These are phyloP conservation scores for Eucalyptus grandis DNA, from an alignment of 345 rosid species.

Conservation along the genomic window DNA sequence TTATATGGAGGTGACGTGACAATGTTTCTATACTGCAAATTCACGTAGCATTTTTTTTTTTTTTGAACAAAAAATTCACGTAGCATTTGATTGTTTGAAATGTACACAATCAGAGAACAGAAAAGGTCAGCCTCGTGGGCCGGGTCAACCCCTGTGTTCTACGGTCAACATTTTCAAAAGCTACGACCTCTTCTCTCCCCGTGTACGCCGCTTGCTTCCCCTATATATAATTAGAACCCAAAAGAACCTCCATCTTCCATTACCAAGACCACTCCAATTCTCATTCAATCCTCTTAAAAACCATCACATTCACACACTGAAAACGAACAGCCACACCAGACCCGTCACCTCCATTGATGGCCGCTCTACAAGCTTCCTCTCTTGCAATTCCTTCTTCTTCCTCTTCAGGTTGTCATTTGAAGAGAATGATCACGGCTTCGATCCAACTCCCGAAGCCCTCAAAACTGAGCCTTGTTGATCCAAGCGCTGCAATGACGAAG, in stretches of 20 bases:
- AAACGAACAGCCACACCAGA: not conserved
- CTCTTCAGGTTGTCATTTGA: not conserved
- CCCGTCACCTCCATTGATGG: not conserved
- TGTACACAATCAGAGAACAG: not conserved
- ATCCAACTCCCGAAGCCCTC: not conserved
- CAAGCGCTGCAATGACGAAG: not conserved
- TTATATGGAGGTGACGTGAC: too few species aligned
- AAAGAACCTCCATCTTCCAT: not conserved
- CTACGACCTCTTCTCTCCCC: not conserved
- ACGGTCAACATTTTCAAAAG: not conserved
- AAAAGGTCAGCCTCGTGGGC: not conserved
- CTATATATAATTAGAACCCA: not conserved
- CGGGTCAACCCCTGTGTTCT: not conserved
- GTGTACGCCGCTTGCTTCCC: not conserved
- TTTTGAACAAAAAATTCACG: not conserved
- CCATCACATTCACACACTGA: not conserved
- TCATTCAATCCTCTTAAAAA: not conserved
- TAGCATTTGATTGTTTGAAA: not conserved
- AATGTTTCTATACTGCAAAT: too few species aligned
- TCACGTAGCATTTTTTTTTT: too few species aligned
- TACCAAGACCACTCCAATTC: not conserved
- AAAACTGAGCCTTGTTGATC: not conserved
- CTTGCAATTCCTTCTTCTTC: not conserved
- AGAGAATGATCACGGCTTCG: not conserved
- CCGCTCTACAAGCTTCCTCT: not conserved